Base-by-base conservation (phyloP, 2,329 filamentous ascomycete genomes). In the Colletotrichum somersetense region DNA sequence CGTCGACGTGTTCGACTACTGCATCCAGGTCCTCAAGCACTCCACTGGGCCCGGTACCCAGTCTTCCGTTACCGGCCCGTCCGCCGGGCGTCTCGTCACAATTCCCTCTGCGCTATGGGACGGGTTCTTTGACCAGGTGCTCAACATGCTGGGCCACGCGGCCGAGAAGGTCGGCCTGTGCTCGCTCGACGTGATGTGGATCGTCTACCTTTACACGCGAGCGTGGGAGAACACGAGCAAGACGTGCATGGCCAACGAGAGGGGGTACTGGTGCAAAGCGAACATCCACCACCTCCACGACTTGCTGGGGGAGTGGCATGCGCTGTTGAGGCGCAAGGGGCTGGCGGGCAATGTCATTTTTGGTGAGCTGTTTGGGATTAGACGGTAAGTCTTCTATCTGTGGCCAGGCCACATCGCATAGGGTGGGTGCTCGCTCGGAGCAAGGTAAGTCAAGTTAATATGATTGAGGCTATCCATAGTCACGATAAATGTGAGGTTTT, bases 131-230 rank as follows among this genome's bases (percentile, higher is more conserved):
- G 58, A 64, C 38, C 53, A 38, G 11, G 58, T 72, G n/a, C 65
- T 68, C 30, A 55, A 48, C 3, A 8, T n/a, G 6, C 33, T 69
- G 1, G 69, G 69, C 5, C 30, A 23, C n/a, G 3, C 44, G 5
- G 69, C 46, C 23, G 35, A 55, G 20, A 40, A 26, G 8, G 55
- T 50, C 20, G 59, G 66, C 2, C 5, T 72, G 66, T 23, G 11
- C 6, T 56, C 35, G 11, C n/a, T 46, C 3, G 69, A 72, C 23
- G 59, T 72, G 18, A 69, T 65, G 69, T 69, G 69, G 69, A 48
- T 72, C 40, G 61, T 62, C 0, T 61, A 64, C 26, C 11, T 72
- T 20, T 72, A 72, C 55, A 61, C 69, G 6, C 46, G 55, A 6
- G 69, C 69, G 4, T 64, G 56, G 20, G 59, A 30, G 20, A 55